Base-by-base conservation (phyloP, 2,329 filamentous ascomycete species). In the Cytospora paraplurivora region DNA sequence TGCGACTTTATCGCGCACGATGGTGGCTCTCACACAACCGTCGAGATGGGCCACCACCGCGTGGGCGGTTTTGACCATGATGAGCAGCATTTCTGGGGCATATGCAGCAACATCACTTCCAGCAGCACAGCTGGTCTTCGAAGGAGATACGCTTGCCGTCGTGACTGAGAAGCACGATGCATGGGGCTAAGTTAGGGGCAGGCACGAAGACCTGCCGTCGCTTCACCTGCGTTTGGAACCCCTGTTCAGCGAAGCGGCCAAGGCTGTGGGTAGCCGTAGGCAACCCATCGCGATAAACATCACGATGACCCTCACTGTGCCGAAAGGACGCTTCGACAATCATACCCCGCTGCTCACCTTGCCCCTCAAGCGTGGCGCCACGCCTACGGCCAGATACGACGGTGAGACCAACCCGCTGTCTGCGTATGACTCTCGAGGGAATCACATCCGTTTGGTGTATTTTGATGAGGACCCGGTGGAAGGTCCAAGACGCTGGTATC, bases 401-500 rank as follows among this genome's bases (percentile, higher is more conserved):
- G 27, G 41, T 13, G 35, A 56, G 34, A 56, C 37, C 13, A 62
- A 56, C n/a, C 51, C 57, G 4, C 51, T 64, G 5, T 3, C 19
- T 3, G 53, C 44, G 5, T 32, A 49, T 27, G 13, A 62, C 21
- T 17, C 21, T 11, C 5, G n/a, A 10, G 47, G 58, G 1, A 34
- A 49, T 7, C 27, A 37, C 8, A 19, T 37, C 13, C 19, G 1
- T 27, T 47, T 64, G 3, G 6, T 27, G 19, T 56, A 61, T 17
- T 32, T 17, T 13, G 62, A 64, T 32, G 32, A 52, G 27, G 62
- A 62, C 37, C 58, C 35, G 11, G 44, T 41, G 8, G 11, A 19
- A 15, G 62, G 62, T 12, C 58, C 62, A 13, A 55, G 62, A 35
- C 5, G 51, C 19, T 64, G 62, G 58, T 57, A 59, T 21, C 19